Evolutionary conservation across 2,329 filamentous ascomycete genomes (phyloP), one percentile per base, ranked within the genome.

Genomic region (Aureobasidium sp.): DNA sequence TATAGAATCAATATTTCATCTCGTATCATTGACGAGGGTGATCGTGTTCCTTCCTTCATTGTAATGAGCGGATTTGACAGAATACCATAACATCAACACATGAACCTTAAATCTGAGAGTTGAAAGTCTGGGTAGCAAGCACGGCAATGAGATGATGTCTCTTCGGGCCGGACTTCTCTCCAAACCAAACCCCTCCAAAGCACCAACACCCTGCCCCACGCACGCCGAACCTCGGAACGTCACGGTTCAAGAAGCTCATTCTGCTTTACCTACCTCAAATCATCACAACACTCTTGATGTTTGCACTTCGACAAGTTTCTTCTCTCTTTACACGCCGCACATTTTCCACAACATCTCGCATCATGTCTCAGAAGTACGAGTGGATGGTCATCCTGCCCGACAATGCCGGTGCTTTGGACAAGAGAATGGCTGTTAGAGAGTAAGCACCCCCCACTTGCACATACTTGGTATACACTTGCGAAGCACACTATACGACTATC

Each of bases 341-440:
- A 5, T 69, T 71, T 63, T 45, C 65, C 44, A 52, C 57, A 15
- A 50, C 57, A 36, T 27, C 42, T 37, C 54, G 61, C 68, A 48
- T 47, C 64, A 30, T 69, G 61, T 69, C 73, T 55, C 63, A 67
- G 45, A 77, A 78, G 66, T 66, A 72, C 63, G 79, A 82, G 73
- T 82, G 79, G 79, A 74, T 82, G 59, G 73, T 79, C 64, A 79
- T 82, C 58, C 65, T 78, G 0, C 78, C 78, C 1, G 79, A 82
- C 66, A 69, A 75, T 39, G 64, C 66, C 2, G 75, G 72, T 49
- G 75, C 72, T 21, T 67, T 80, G 58, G 69, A 76, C 39, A 73
- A 75, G 63, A 67, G 79, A 4, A 70, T 81, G 65, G 70, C 74
- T 55, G 74, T 77, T 3, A 67, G 79, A 50, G 67, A 71, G 68